Evolutionary conservation across 371 early-diverging fungal genomes (phyloP).

Genomic region (Dinochytrium kinnereticum): DNA sequence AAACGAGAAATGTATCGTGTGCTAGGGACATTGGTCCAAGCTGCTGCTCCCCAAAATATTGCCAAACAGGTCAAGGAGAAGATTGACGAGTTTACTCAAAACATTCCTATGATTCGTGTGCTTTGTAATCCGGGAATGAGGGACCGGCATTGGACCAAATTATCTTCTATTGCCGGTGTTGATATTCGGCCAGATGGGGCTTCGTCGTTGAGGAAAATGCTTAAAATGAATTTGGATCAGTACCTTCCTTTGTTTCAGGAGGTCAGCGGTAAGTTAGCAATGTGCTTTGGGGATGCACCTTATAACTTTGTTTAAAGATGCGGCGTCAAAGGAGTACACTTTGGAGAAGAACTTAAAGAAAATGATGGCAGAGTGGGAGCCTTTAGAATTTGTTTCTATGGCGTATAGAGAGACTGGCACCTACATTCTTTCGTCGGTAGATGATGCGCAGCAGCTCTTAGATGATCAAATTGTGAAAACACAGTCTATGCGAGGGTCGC

Average conservation of each 20-base stretch:
- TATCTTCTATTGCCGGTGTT: constrained; percentile 47
- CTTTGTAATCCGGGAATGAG: constrained; percentile 64
- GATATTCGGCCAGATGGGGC: constrained; percentile 58
- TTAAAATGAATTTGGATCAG: constrained; percentile 56
- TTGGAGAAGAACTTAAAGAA: constrained; percentile 63
- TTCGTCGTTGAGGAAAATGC: constrained; percentile 55
- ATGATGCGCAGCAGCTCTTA: constrained; percentile 61
- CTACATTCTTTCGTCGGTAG: constrained; percentile 55
- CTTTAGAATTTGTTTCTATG: constrained; percentile 49
- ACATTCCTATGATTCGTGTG: constrained; percentile 59
- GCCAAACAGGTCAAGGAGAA: constrained; percentile 60
- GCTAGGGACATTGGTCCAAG: constrained; percentile 52
- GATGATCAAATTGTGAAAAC: constrained; percentile 67
- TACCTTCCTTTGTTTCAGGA: constrained; percentile 54
- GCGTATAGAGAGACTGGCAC: constrained; percentile 62
- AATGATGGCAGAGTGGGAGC: constrained; percentile 62
- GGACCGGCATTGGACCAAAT: constrained; percentile 59
- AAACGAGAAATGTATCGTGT: constrained; percentile 61
- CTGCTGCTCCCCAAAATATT: constrained; percentile 58
- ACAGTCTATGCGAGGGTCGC: constrained; percentile 62
- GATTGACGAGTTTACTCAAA: constrained; percentile 61
- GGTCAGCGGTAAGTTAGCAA: constrained; percentile 49
- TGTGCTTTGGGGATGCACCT: neutral
- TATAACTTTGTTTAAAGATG: constrained; percentile 39
- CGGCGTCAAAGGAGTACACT: constrained; percentile 62